Percentiles rank a stretch among this genome's conserved stretches.
phyloP scores from a whole-genome alignment of 1,284 basidiomycete genomes.

The Heliocybe sulcata region DNA sequence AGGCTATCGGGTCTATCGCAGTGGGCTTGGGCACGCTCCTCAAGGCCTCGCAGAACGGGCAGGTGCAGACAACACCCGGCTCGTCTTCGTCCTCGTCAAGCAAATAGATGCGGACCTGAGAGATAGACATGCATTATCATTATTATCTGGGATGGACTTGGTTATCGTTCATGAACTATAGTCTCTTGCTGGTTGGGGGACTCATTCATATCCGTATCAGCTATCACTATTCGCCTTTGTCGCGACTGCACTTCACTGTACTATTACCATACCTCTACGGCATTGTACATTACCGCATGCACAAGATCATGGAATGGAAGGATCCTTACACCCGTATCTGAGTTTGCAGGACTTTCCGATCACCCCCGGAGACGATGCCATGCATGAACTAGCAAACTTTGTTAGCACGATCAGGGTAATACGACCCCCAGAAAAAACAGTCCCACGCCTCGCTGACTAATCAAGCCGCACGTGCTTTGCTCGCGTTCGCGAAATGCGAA shows the following conservation, averaged over 20 bases:
- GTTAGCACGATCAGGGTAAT: no score
- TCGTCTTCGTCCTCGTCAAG: background rate
- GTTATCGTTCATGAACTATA: background rate
- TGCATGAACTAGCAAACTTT: no score
- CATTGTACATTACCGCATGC: background rate
- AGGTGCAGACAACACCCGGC: constrained; percentile 15
- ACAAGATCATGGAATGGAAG: background rate
- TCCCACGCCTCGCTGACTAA: no score
- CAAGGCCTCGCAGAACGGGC: constrained; percentile 32
- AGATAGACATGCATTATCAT: background rate
- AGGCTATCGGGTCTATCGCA: constrained; percentile 69
- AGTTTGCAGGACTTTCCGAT: no score
- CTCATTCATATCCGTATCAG: background rate
- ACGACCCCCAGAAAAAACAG: no score
- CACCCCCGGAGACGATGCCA: no score
- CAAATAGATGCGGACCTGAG: background rate
- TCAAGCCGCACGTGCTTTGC: no score
- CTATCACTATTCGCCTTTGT: background rate
- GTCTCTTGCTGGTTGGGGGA: background rate
- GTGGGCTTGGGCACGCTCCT: constrained; percentile 57
- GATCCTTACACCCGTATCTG: background rate
- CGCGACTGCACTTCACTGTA: no score
- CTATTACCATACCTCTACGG: background rate
- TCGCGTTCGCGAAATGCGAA: no score
- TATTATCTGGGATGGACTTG: background rate